Base-by-base conservation (phyloP, 495 filamentous ascomycete species). In the Penicillium cataractarum region DNA sequence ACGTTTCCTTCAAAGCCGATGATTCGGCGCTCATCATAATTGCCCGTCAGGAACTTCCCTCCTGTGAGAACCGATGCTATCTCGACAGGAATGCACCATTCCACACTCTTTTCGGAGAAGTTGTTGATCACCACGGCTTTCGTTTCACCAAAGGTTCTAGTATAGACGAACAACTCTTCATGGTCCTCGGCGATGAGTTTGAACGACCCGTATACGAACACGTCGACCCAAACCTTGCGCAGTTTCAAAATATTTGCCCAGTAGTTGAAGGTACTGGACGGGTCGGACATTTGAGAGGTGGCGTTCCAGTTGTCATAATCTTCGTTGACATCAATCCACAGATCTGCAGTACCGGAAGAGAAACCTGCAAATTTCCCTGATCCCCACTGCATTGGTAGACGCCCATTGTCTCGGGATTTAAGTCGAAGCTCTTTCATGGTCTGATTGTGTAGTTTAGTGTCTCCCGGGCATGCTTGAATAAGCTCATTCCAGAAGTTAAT, bases 401-500 rank as follows among this genome's bases (percentile, higher is more conserved):
- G 42, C 4, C 19, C 42, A 9, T 46, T 46, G 21, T 46, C 42
- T 3, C 42, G 9, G 9, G 42, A 46, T 22, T 46, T 46, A 4
- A 7, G 22, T 9, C 42, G 42, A 3, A 22, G 24, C 6, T 46
- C 42, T 46, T 19, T n/a, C n/a, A n/a, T n/a, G n/a, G n/a, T n/a
- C n/a, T n/a, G n/a, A n/a, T n/a, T n/a, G n/a, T n/a, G n/a, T n/a
- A n/a, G n/a, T n/a, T n/a, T n/a, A n/a, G n/a, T n/a, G n/a, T n/a
- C n/a, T n/a, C n/a, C n/a, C n/a, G n/a, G n/a, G n/a, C n/a, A n/a
- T n/a, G n/a, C n/a, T n/a, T n/a, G n/a, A n/a, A n/a, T n/a, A n/a
- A n/a, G n/a, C 49, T 52, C 49, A 1, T 29, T 15, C 26, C 78
- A 85, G 50, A 76, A 83, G 64, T 85, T 85, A 42, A 76, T 63